Evolutionary conservation across 352 stramenopile genomes (phyloP).

Genomic region (Phytophthora cactorum): DNA sequence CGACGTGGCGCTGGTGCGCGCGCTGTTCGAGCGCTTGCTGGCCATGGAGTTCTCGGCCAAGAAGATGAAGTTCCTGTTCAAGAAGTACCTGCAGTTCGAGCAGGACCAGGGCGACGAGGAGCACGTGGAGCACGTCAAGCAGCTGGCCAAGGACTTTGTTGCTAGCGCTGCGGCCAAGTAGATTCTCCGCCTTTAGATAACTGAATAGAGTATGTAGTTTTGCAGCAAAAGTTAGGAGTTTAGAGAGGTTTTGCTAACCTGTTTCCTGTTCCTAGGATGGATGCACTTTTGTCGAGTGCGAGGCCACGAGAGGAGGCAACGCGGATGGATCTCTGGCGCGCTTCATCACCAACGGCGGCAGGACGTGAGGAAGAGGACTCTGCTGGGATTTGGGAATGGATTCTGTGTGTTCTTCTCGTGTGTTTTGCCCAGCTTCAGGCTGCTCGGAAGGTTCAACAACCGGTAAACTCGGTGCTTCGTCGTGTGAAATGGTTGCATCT

Average conservation of each 20-base stretch:
- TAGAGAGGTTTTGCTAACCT: background rate
- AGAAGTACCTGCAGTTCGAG: slow-evolving; percentile 96
- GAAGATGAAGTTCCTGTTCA: slow-evolving; percentile 99
- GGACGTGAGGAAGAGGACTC: slow-evolving; percentile 6
- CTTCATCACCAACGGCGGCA: slow-evolving; percentile 32
- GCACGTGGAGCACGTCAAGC: slow-evolving; percentile 92
- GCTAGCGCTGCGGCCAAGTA: slow-evolving; percentile 66
- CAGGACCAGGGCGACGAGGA: slow-evolving; percentile 91
- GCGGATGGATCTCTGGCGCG: slow-evolving; percentile 9
- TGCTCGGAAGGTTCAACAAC: slow-evolving; percentile 4
- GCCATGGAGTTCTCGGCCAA: slow-evolving; percentile 96
- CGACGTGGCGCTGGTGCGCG: slow-evolving; percentile 80
- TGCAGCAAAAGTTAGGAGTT: slow-evolving; percentile 16
- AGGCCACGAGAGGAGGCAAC: slow-evolving; percentile 4
- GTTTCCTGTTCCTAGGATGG: slow-evolving; percentile 11
- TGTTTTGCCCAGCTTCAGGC: slow-evolving; percentile 1
- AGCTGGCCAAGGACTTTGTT: slow-evolving; percentile 95
- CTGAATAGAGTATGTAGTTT: slow-evolving; percentile 52
- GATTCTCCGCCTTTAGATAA: slow-evolving; percentile 23
- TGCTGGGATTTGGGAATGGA: background rate
- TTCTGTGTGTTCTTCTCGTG: slow-evolving; percentile 2
- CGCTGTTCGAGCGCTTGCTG: slow-evolving; percentile 92
- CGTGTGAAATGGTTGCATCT: background rate
- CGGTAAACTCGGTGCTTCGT: background rate
- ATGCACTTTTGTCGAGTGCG: slow-evolving; percentile 36